Percentiles rank a stretch among this genome's conserved stretches.
phyloP scores from a whole-genome alignment of 1,284 basidiomycete genomes.

The Pseudozyma flocculosa region DNA sequence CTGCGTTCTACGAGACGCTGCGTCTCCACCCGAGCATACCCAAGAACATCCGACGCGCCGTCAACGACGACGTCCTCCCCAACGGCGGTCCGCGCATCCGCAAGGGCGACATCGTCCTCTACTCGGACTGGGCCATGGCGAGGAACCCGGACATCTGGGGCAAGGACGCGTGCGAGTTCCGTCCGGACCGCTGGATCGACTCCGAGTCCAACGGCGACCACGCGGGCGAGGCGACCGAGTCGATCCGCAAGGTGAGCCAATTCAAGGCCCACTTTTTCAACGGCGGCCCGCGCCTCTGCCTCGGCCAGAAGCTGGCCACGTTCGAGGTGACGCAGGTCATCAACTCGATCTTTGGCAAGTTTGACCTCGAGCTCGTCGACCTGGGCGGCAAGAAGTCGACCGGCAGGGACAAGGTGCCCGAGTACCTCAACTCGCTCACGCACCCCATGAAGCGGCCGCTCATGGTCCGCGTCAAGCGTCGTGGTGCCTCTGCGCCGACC shows the following conservation, averaged over 20 bases:
- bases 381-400: slow-evolving; percentile 4
- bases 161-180: slow-evolving; percentile 64
- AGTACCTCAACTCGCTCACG: slow-evolving; percentile 14
- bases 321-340: slow-evolving; percentile 12
- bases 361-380: slow-evolving; percentile 13
- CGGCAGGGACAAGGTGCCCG: slow-evolving; percentile 3
- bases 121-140: slow-evolving; percentile 33
- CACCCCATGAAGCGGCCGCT: slow-evolving; percentile 16
- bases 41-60: slow-evolving; percentile 7
- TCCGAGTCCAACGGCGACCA: not conserved
- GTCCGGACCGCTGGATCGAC: slow-evolving; percentile 66
- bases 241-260: slow-evolving; percentile 3
- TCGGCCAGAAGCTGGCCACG: slow-evolving; percentile 14
- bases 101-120: slow-evolving; percentile 6
- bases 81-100: slow-evolving; percentile 4
- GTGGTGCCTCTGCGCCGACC: not conserved
- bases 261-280: slow-evolving; percentile 16
- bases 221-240: not conserved
- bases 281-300: slow-evolving; percentile 17
- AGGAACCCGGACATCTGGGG: slow-evolving; percentile 65
- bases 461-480: slow-evolving; percentile 3
- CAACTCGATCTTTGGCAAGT: slow-evolving; percentile 9
- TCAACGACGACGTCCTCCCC: slow-evolving; percentile 7
- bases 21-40: slow-evolving; percentile 27
- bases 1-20: slow-evolving; percentile 26